A percentile compares a stretch with the other conserved stretches of the same genome.
Evolutionary conservation across 257 asterid species (phyloP).

Genomic region (Petrea volubilis): DNA sequence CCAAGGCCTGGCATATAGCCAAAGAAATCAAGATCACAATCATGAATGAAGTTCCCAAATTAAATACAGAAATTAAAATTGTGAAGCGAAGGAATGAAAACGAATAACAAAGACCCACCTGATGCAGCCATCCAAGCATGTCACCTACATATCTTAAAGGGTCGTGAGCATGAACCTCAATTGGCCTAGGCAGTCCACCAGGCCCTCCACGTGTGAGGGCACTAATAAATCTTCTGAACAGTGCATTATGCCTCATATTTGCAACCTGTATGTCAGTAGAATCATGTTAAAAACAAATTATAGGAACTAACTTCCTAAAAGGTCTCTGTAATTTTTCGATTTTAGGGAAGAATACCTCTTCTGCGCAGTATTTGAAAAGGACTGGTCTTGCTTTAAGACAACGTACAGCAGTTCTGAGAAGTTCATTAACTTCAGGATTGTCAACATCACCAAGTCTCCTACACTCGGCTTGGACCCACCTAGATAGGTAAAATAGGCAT

Average conservation of each 20-base stretch:
- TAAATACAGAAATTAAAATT: not conserved
- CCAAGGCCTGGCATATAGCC: slow-evolving; percentile 72
- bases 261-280: slow-evolving; percentile 63
- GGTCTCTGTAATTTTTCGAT: slow-evolving; percentile 16
- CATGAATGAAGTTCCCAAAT: slow-evolving; percentile 14
- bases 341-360: slow-evolving; percentile 65
- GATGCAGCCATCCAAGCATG: slow-evolving; percentile 99
- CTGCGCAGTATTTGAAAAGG: slow-evolving; percentile 95
- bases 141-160: slow-evolving; percentile 98
- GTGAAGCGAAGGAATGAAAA: not conserved
- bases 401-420: slow-evolving; percentile 84
- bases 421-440: slow-evolving; percentile 96
- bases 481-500: slow-evolving; percentile 29
- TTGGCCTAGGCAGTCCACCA: slow-evolving; percentile 98
- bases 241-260: slow-evolving; percentile 97
- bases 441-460: slow-evolving; percentile 89
- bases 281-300: slow-evolving; percentile 13
- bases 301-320: slow-evolving; percentile 12
- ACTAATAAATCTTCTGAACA: slow-evolving; percentile 95
- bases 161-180: slow-evolving; percentile 99
- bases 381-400: slow-evolving; percentile 96
- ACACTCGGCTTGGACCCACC: slow-evolving; percentile 99
- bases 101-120: slow-evolving; percentile 42
- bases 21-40: slow-evolving; percentile 23
- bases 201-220: slow-evolving; percentile 99